Conservation (phyloP, 164 flowering plant genomes). For the Warburgia ugandensis region DNA sequence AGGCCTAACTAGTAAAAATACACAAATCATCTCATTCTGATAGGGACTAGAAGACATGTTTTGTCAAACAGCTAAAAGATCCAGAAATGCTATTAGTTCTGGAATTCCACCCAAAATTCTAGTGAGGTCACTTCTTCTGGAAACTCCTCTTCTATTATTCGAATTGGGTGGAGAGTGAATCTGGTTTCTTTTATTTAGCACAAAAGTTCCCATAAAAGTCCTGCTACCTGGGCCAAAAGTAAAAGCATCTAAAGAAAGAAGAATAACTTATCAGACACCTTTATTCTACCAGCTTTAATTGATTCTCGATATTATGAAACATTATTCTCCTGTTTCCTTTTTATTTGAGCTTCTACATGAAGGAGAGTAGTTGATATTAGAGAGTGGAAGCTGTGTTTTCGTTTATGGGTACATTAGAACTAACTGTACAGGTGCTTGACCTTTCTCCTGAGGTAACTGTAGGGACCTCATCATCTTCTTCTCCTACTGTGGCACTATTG, state of each 20-base stretch:
- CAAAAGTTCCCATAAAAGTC: too few relatives aligned
- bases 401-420: slow-evolving; percentile 1
- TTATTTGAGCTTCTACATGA: neutral
- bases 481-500: slow-evolving; percentile 12
- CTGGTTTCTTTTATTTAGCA: too few relatives aligned
- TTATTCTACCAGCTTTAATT: neutral
- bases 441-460: slow-evolving; percentile 25
- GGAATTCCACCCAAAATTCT: too few relatives aligned
- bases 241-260: neutral
- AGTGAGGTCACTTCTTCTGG: too few relatives aligned
- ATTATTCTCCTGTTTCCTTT: neutral
- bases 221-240: too few relatives aligned
- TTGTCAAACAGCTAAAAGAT: too few relatives aligned
- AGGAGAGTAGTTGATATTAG: neutral
- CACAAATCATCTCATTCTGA: too few relatives aligned
- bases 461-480: slow-evolving; percentile 24
- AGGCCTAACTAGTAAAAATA: too few relatives aligned
- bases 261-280: neutral
- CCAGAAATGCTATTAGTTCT: too few relatives aligned
- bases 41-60: too few relatives aligned
- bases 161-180: too few relatives aligned
- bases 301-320: neutral
- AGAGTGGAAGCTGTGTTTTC: neutral
- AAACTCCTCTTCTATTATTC: too few relatives aligned
- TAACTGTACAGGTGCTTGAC: slow-evolving; percentile 23